Evolutionary conservation across 352 stramenopile species (phyloP).

Genomic region (Pythium coloratum): DNA sequence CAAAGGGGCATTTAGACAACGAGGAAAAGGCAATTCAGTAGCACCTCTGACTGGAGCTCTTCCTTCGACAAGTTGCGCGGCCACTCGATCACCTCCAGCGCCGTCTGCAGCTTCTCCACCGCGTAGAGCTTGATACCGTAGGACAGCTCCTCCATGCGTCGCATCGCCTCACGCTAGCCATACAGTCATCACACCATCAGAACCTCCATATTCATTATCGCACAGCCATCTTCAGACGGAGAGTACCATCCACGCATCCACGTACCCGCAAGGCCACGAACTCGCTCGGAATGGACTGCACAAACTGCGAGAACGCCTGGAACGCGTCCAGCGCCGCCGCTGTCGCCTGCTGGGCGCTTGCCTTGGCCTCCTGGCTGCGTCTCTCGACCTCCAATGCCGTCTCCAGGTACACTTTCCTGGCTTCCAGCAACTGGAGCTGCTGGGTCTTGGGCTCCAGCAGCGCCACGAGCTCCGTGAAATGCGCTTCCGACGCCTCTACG

Average conservation of each 20-base stretch:
- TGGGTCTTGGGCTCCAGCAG: conserved; percentile 35
- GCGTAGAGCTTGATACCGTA: conserved; percentile 50
- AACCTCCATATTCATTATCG: neutral
- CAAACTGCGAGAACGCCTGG: conserved; percentile 36
- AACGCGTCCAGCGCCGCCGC: conserved; percentile 48
- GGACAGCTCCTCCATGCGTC: conserved; percentile 47
- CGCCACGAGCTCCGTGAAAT: conserved; percentile 49
- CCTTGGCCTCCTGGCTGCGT: conserved; percentile 45
- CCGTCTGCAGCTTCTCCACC: conserved; percentile 49
- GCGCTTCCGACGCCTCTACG: conserved; percentile 34
- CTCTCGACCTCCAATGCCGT: conserved; percentile 53
- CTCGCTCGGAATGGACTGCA: conserved; percentile 38
- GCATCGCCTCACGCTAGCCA: conserved; percentile 40
- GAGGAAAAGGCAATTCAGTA: no score
- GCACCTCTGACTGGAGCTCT: conserved; percentile 35
- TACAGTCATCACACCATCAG: neutral
- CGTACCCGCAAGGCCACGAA: conserved; percentile 51
- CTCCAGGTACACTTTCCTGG: conserved; percentile 45
- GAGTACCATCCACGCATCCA: neutral
- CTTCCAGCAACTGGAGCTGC: conserved; percentile 39
- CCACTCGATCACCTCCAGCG: conserved; percentile 51
- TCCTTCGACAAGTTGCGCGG: conserved; percentile 37
- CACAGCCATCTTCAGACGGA: no score
- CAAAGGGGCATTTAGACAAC: no score
- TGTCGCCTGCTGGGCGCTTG: conserved; percentile 41